A percentile compares a stretch with the other conserved stretches of the same genome.
Conservation (phyloP, 148 eudicot genomes). For the Chenopodium quinoa region DNA sequence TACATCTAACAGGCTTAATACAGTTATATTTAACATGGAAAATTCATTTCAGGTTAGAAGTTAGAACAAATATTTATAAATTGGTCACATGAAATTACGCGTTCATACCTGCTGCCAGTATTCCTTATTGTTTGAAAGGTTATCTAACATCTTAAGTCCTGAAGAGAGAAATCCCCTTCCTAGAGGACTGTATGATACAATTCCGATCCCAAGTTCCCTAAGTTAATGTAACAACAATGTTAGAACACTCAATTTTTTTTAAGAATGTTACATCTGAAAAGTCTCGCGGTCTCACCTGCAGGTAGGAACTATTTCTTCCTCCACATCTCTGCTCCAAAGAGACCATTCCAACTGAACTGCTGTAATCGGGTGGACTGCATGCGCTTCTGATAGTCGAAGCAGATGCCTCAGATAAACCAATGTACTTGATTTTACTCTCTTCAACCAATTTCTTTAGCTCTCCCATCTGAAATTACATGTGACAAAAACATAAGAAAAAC, state of each 20-base stretch:
- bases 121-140: constrained; percentile 24
- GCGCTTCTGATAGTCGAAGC: constrained; percentile 43
- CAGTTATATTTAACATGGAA: neutral
- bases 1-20: no score
- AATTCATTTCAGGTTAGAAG: neutral
- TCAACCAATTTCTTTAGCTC: constrained; percentile 41
- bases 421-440: constrained; percentile 38
- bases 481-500: neutral
- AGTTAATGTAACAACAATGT: neutral
- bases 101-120: constrained; percentile 31
- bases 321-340: constrained; percentile 38
- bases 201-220: constrained; percentile 42
- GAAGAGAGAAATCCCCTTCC: constrained; percentile 35
- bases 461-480: constrained; percentile 28
- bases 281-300: constrained; percentile 26
- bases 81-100: neutral
- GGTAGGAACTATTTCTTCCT: constrained; percentile 38
- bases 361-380: constrained; percentile 39
- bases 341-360: constrained; percentile 44
- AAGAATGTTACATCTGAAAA: neutral
- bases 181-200: constrained; percentile 39
- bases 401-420: constrained; percentile 42
- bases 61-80: neutral
- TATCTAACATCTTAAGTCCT: constrained; percentile 29
- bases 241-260: neutral